Evolutionary conservation across 1,284 basidiomycete genomes (phyloP), one percentile per base, ranked within the genome.

Genomic region (Anthracocystis walkeri): DNA sequence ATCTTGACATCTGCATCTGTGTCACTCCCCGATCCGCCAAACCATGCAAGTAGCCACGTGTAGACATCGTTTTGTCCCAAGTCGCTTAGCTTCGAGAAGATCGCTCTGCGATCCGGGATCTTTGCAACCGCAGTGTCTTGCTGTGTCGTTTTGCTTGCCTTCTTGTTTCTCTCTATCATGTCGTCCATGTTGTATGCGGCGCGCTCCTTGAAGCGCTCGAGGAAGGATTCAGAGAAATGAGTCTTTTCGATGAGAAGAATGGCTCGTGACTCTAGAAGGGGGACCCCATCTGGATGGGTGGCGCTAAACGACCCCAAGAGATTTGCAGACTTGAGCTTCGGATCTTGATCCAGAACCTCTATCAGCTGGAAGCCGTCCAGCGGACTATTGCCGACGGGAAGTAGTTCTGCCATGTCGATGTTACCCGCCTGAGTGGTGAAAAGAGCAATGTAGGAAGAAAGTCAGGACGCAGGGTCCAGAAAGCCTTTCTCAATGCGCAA

Each of bases 1-100:
- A 83, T 68, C 63, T 85, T 85, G 48, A 81, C 58, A 27, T 84
- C 75, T 0, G 80, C 77, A 29, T 77, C 77, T 16, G 5, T 45
- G 1, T 58, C 7, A 7, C 23, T 14, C 6, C 12, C 44, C 20
- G 18, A 20, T 5, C 51, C 53, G 16, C 20, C 7, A 7, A 60
- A 59, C 78, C 78, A 80, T 31, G 75, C 83, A 8, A 84, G 65
- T 0, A 83, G 58, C 83, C 83, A 85, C 5, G 75, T 79, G 58
- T 84, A 85, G 35, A 84, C 71, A 61, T 85, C 83, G 52, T 85
- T 85, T 38, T 81, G 78, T 5, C 82, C 83, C 1, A 84, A 69
- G 10, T 46, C 44, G 21, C 29, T 57, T 6, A 82, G 40, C 18
- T 46, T 41, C 1, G 56, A 42, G 35, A 82, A 70, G 31, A 73